phyloP scores from a whole-genome alignment of 2,329 filamentous ascomycete genomes.

The Annulohypoxylon truncatum region DNA sequence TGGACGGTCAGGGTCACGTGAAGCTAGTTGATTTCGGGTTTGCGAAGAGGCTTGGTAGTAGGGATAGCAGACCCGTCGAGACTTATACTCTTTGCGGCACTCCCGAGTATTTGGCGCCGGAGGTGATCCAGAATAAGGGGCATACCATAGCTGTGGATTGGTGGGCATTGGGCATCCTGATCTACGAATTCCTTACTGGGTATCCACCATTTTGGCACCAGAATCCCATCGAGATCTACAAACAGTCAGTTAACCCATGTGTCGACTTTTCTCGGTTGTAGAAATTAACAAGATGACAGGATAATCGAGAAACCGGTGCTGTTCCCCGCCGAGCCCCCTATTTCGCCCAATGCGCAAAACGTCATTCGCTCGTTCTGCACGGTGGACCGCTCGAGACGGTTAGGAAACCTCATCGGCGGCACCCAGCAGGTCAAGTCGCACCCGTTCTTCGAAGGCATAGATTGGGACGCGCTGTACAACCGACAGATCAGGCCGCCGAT shows the following conservation, averaged over 20 bases:
- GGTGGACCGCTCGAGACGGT: slow-evolving; percentile 79
- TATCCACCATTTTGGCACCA: slow-evolving; percentile 90
- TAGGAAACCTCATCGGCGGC: slow-evolving; percentile 83
- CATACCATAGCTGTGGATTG: slow-evolving; percentile 83
- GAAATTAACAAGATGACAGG: slow-evolving; percentile 55
- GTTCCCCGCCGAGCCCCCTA: slow-evolving; percentile 74
- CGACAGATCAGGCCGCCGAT: slow-evolving; percentile 76
- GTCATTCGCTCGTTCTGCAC: slow-evolving; percentile 82
- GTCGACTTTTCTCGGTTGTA: not conserved
- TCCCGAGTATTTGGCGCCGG: slow-evolving; percentile 84
- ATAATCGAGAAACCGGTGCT: slow-evolving; percentile 82
- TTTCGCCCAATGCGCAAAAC: slow-evolving; percentile 77
- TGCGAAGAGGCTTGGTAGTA: slow-evolving; percentile 77
- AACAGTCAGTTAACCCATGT: slow-evolving; percentile 64
- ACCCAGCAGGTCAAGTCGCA: slow-evolving; percentile 78
- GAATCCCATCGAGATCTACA: slow-evolving; percentile 88
- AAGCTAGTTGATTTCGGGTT: slow-evolving; percentile 89
- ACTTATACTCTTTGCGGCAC: slow-evolving; percentile 88
- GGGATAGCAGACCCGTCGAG: slow-evolving; percentile 65
- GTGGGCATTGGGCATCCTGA: slow-evolving; percentile 87
- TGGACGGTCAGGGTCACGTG: slow-evolving; percentile 82
- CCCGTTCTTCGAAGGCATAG: slow-evolving; percentile 77
- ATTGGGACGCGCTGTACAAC: slow-evolving; percentile 79
- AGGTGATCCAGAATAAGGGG: slow-evolving; percentile 86
- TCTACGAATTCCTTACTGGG: slow-evolving; percentile 86